Evolutionary conservation across 2,329 filamentous ascomycete genomes (phyloP).

Genomic region (Lecanoromycetidae sp.): DNA sequence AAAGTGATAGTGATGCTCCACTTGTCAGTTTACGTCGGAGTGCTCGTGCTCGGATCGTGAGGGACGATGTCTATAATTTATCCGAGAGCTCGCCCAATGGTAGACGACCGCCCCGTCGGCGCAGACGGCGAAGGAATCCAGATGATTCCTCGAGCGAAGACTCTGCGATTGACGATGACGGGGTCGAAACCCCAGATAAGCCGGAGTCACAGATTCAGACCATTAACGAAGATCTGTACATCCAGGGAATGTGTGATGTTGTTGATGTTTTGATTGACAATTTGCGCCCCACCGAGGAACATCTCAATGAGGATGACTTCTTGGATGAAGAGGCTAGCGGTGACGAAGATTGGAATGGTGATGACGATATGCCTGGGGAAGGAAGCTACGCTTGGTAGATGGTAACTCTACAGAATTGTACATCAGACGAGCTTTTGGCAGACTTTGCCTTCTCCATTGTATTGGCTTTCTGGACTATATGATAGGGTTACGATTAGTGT

Average conservation of each 20-base stretch:
- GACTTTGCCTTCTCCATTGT: too few relatives aligned
- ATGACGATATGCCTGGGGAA: constrained; percentile 29
- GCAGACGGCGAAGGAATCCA: constrained; percentile 3
- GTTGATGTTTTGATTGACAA: constrained; percentile 52
- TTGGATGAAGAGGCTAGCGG: constrained; percentile 47
- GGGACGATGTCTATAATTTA: neutral
- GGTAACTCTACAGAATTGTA: neutral
- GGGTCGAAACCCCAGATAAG: too few relatives aligned
- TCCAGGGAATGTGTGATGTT: constrained; percentile 47
- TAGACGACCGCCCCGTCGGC: neutral
- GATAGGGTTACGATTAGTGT: too few relatives aligned
- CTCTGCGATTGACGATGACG: constrained; percentile 13
- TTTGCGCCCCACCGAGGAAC: constrained; percentile 45
- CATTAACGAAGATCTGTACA: constrained; percentile 18
- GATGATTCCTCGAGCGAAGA: constrained; percentile 8
- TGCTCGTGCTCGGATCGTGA: neutral
- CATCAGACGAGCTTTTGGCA: too few relatives aligned
- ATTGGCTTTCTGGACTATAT: too few relatives aligned
- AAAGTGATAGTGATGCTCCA: constrained; percentile 14
- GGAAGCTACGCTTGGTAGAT: constrained; percentile 23
- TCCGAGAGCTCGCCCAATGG: constrained; percentile 4
- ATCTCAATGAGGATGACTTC: constrained; percentile 48
- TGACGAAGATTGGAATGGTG: constrained; percentile 51
- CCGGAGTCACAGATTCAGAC: neutral
- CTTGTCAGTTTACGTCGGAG: constrained; percentile 13